Base-by-base conservation (phyloP, 1,284 basidiomycete genomes). In the Tilletia setariae region DNA sequence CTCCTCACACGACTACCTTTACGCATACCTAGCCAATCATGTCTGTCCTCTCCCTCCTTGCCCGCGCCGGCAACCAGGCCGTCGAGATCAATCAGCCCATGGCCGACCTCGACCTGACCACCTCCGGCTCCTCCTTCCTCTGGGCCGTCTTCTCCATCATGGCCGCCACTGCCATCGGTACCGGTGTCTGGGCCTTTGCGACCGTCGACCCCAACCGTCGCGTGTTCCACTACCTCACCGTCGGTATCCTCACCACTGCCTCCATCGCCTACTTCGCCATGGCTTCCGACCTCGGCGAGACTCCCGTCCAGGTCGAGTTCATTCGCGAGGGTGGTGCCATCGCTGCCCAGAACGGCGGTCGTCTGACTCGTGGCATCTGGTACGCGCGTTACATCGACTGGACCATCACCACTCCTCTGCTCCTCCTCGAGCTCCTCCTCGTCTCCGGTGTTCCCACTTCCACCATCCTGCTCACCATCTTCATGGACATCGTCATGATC, bases 271-370 rank as follows among this genome's bases (percentile, higher is more conserved):
- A 84, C 83, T 88, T 88, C 80, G 83, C 85, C 21, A 86, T 88
- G 86, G 88, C 88, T 0, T 87, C 87, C 13, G 84, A 89, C 79
- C 84, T 89, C 65, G 88, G 89, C 32, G 84, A 83, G 62, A 86
- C 87, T 2, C 83, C 86, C 47, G 79, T 88, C 70, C 67, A 63
- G 1, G 85, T 86, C 67, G 86, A 88, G 76, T 88, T 86, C 77
- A 71, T 76, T 49, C 81, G 85, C 69, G 30, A 65, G n/a, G n/a
- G 63, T 47, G 40, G 4, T 25, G 35, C 56, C 15, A 61, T 61
- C n/a, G 28, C 28, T 30, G 56, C 56, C 16, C 61, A 65, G 43
- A 68, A 72, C 68, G 73, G 73, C 32, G 19, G 19, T 9, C 70
- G 66, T 30, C 72, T 74, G n/a, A 85, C 85, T 8, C 85, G 88